These are phyloP conservation scores for Suillus subalutaceus DNA, from an alignment of 768 basidiomycete species.

Conservation along the genomic window DNA sequence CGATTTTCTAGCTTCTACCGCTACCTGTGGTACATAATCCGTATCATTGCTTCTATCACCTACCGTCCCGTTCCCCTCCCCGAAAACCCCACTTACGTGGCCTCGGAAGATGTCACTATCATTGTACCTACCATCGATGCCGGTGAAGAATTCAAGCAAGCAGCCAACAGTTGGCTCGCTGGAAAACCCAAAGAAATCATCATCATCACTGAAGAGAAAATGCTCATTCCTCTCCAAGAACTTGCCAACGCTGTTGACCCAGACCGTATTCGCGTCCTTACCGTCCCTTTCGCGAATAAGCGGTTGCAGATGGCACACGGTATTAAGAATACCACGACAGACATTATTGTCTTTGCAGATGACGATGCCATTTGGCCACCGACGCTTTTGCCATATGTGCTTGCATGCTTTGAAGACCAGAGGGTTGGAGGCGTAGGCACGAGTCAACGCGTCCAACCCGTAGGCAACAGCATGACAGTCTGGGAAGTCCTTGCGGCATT, in stretches of 20 bases:
- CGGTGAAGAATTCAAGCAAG: slow-evolving; percentile 93
- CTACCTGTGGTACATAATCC: slow-evolving; percentile 91
- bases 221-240: slow-evolving; percentile 86
- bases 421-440: slow-evolving; percentile 92
- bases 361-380: slow-evolving; percentile 97
- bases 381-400: slow-evolving; percentile 83
- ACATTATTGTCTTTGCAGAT: slow-evolving; percentile 94
- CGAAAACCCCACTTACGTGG: slow-evolving; percentile 87
- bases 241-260: slow-evolving; percentile 89
- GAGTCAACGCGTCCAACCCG: slow-evolving; percentile 83
- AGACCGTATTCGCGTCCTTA: slow-evolving; percentile 80
- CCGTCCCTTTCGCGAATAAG: slow-evolving; percentile 93
- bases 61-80: slow-evolving; percentile 91
- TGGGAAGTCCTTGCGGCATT: slow-evolving; percentile 97
- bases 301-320: slow-evolving; percentile 93
- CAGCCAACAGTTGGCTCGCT: slow-evolving; percentile 89
- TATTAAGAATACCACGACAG: slow-evolving; percentile 87
- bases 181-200: slow-evolving; percentile 87
- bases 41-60: slow-evolving; percentile 72
- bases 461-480: slow-evolving; percentile 80
- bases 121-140: slow-evolving; percentile 97
- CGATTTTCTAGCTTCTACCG: slow-evolving; percentile 73
- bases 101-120: slow-evolving; percentile 92
- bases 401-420: slow-evolving; percentile 95
- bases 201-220: slow-evolving; percentile 84